A percentile compares a stretch with the other conserved stretches of the same genome.
Conservation (phyloP, 2,329 filamentous ascomycete species). For the Xylariaceae sp. region DNA sequence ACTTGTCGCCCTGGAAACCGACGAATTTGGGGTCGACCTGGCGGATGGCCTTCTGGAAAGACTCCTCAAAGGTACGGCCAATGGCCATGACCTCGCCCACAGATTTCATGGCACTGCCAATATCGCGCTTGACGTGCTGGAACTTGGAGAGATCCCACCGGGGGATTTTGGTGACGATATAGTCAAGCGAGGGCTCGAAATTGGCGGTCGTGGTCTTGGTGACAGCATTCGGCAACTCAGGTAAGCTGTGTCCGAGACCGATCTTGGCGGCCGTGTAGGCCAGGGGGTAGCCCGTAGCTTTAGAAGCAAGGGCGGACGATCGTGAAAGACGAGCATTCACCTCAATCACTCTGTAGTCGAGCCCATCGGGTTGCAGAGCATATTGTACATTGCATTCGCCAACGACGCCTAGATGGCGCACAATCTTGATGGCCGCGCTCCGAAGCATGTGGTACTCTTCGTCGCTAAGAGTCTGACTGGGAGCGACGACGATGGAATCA, state of each 20-base stretch:
- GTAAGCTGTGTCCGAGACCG: constrained; percentile 87
- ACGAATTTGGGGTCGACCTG: constrained; percentile 89
- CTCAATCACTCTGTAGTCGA: constrained; percentile 98
- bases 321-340: constrained; percentile 97
- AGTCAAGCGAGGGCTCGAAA: constrained; percentile 95
- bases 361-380: constrained; percentile 87
- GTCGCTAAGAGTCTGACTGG: constrained; percentile 92
- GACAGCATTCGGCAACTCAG: constrained; percentile 93
- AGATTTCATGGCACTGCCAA: constrained; percentile 97
- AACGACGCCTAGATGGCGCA: constrained; percentile 91
- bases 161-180: constrained; percentile 97
- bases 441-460: constrained; percentile 99
- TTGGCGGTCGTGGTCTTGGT: constrained; percentile 98
- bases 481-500: constrained; percentile 96
- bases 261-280: constrained; percentile 99
- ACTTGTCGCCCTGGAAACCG: constrained; percentile 92
- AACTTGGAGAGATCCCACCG: constrained; percentile 98
- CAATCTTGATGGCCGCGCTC: constrained; percentile 94
- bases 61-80: constrained; percentile 95
- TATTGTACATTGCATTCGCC: constrained; percentile 99
- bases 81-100: constrained; percentile 99
- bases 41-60: constrained; percentile 96
- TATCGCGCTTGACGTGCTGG: constrained; percentile 95
- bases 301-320: constrained; percentile 93
- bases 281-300: constrained; percentile 94